Conservation (phyloP, 495 filamentous ascomycete genomes). For the Sordaria brevicollis region DNA sequence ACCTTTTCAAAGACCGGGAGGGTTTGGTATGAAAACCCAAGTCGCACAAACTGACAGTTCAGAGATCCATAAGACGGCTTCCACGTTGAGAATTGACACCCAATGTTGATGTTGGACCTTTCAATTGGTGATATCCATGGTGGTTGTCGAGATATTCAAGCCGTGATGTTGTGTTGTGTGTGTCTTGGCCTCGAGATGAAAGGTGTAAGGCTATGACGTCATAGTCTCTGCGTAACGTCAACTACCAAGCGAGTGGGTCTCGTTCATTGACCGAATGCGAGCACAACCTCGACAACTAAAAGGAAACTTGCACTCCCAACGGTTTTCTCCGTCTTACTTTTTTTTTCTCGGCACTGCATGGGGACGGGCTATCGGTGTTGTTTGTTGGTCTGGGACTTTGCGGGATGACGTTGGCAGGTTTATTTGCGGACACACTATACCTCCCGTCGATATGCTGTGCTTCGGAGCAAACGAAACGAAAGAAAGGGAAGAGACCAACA, state of each 20-base stretch:
- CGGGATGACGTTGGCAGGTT: background rate
- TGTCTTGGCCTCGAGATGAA: background rate
- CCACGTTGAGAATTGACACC: background rate
- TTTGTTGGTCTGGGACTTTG: background rate
- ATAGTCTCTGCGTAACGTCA: background rate
- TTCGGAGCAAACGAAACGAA: background rate
- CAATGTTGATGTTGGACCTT: background rate
- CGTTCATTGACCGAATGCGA: no score
- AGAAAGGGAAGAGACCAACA: background rate
- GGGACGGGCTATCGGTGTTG: no score
- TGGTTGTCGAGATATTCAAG: background rate
- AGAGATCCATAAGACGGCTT: background rate
- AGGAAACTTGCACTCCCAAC: background rate
- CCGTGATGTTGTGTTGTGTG: background rate
- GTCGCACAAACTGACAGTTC: background rate
- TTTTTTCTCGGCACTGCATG: background rate
- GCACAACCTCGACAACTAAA: background rate
- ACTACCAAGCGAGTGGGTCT: background rate
- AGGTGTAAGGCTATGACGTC: background rate
- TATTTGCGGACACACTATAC: background rate
- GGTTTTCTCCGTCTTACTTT: background rate
- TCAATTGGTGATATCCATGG: background rate
- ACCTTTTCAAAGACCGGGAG: background rate
- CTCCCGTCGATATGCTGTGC: background rate
- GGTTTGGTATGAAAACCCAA: background rate